Base-by-base conservation (phyloP, 306 rosid genomes). In the Ormosia semicastrata region DNA sequence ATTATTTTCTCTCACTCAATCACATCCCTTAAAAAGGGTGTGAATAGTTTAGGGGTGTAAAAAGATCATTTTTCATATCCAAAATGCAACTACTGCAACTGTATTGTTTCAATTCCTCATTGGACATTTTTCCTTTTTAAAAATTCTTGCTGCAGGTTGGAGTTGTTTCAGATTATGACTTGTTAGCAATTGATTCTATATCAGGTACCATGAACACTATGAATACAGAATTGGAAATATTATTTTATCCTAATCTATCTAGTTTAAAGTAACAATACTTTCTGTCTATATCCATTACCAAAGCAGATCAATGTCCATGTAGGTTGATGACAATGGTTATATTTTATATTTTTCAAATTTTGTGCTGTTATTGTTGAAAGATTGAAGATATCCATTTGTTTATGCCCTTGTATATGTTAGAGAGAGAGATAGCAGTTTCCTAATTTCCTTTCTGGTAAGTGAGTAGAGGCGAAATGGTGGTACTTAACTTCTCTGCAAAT, bases 81-180 rank as follows among this genome's bases (percentile, higher is more conserved):
- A 59, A 36, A 58, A n/a, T 76, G 65, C 57, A 57, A 57, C 46
- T 58, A n/a, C 34, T 41, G 62, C 52, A 67, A 30, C 56, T 75
- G 66, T 66, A 40, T 82, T 77, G 73, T 79, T 78, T 84, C 65
- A 56, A n/a, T 77, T 37, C 57, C 60, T 75, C 71, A 58, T 75
- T 79, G 54, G 66, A 52, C 60, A 17, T 32, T 75, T 41, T 15
- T 33, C 52, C 32, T 39, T 40, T 73, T 34, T 56, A 56, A 59
- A 59, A 72, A 4, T 12, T 33, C 14, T 34, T 10, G 66, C 40
- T 88, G 89, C 92, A 95, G 99, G 97, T 95, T 80, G 99, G 99
- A 56, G 98, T 95, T 56, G 92, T 95, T 77, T 93, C 99, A 53
- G 99, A 95, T 89, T 95, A 95, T 71, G 99, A 95, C 78, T 89